Conservation (phyloP, 495 filamentous ascomycete genomes). For the Aspergillus steynii region DNA sequence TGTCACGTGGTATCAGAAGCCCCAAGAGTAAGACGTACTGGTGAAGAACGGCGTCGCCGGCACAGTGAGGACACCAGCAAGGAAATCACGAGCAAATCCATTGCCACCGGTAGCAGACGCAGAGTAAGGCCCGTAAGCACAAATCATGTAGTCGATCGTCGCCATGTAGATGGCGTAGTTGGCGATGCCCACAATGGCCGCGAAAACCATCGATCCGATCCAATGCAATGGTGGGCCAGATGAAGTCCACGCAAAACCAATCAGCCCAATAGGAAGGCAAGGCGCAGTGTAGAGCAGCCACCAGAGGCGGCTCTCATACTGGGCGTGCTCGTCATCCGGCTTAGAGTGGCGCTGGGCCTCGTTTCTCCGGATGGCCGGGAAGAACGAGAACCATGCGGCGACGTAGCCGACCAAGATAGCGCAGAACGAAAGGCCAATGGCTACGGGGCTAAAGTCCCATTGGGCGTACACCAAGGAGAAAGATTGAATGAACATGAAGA, state of each 20-base stretch:
- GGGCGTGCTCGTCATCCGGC: slow-evolving; percentile 54
- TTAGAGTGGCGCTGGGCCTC: slow-evolving; percentile 42
- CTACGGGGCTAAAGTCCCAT: slow-evolving; percentile 54
- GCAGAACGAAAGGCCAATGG: slow-evolving; percentile 56
- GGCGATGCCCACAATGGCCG: slow-evolving; percentile 65
- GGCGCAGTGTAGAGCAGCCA: slow-evolving; percentile 59
- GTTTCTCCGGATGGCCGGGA: slow-evolving; percentile 57
- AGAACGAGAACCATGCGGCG: slow-evolving; percentile 54
- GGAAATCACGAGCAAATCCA: slow-evolving; percentile 75
- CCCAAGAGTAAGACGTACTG: slow-evolving; percentile 34
- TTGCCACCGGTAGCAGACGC: slow-evolving; percentile 73
- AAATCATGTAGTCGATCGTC: slow-evolving; percentile 75
- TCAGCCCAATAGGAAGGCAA: slow-evolving; percentile 58
- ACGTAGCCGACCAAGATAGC: slow-evolving; percentile 62
- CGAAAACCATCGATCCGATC: slow-evolving; percentile 65
- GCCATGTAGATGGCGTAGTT: slow-evolving; percentile 75
- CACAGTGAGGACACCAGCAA: slow-evolving; percentile 76
- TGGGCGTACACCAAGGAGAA: slow-evolving; percentile 59
- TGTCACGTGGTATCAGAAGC: background rate
- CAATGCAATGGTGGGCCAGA: slow-evolving; percentile 55
- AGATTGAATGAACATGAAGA: slow-evolving; percentile 69
- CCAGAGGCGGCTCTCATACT: slow-evolving; percentile 63
- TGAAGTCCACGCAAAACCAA: slow-evolving; percentile 65
- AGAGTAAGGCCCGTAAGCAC: slow-evolving; percentile 69
- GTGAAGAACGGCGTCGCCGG: slow-evolving; percentile 70